Base-by-base conservation (phyloP, 2,329 filamentous ascomycete species). In the Cadophora luteo-olivacea region DNA sequence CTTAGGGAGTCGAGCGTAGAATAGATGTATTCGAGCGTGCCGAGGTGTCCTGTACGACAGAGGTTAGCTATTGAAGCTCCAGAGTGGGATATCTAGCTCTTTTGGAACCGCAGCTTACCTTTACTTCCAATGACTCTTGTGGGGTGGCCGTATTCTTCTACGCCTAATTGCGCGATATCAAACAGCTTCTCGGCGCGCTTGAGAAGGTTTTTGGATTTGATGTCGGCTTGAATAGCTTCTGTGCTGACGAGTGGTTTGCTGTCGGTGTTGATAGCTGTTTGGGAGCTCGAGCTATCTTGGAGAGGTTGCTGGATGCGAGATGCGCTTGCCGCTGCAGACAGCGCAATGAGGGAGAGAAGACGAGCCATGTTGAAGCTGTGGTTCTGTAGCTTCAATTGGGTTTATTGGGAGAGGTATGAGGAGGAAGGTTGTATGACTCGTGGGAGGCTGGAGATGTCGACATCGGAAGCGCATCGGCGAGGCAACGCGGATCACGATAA, bases 71-170 rank as follows among this genome's bases (percentile, higher is more conserved):
- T 25, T 41, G 33, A 25, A 38, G 33, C 65, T 64, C 16, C 3
- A 69, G 51, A 32, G 68, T 57, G 38, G 22, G 66, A 25, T 54
- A 11, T 64, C 22, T 8, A 8, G 9, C 48, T 12, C 5, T 33
- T 22, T 65, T 16, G 32, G 64, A 16, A 36, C 57, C 57, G 12
- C 41, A 45, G 68, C 72, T 66, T 79, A 89, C 88, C 88, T 76
- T 85, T 76, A 70, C 88, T 91, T 36, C 90, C 90, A 72, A 92
- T 92, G 25, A 92, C 90, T 64, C 90, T 85, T 1, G 90, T 92
- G 1, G 90, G 90, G 73, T 90, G 90, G 69, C 86, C 86, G 75
- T 88, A 91, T 70, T 91, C 87, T 1, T 84, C 81, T 69, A 85
- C 80, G 12, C 85, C 84, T 64, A 84, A 81, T 77, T 89, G 82